Conservation (phyloP, 1,284 basidiomycete species). For the Austroboletus novae-zelandiae region DNA sequence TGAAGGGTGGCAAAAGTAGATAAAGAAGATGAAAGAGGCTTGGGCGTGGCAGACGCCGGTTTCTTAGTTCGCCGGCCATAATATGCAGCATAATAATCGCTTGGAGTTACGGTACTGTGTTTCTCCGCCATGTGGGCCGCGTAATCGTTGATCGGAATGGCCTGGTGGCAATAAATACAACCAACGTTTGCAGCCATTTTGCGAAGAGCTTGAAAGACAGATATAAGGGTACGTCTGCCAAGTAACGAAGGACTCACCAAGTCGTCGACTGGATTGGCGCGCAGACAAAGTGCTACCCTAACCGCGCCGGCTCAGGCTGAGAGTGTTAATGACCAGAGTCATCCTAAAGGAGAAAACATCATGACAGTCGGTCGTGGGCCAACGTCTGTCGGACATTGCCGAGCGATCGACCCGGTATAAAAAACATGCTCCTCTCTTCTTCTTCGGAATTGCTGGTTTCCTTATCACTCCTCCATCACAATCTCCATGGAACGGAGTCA, state of each 20-base stretch:
- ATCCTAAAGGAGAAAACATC: too few species aligned
- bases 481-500: slow-evolving; percentile 24
- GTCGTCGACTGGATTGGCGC: too few species aligned
- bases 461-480: slow-evolving; percentile 32
- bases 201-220: background rate
- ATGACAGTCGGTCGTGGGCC: too few species aligned
- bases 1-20: slow-evolving; percentile 3
- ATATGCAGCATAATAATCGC: slow-evolving; percentile 6
- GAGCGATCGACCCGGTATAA: too few species aligned
- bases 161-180: slow-evolving; percentile 15
- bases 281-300: too few species aligned
- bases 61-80: background rate
- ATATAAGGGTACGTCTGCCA: too few species aligned
- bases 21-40: background rate
- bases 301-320: too few species aligned
- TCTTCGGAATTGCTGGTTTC: slow-evolving; percentile 17
- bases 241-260: too few species aligned
- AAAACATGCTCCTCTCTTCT: too few species aligned
- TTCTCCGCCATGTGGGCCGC: slow-evolving; percentile 8
- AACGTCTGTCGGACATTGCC: too few species aligned
- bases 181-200: slow-evolving; percentile 7
- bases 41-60: background rate
- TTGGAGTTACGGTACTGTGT: slow-evolving; percentile 9
- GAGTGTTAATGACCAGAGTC: too few species aligned
- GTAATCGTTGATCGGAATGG: slow-evolving; percentile 7